Percentiles rank a stretch among this genome's conserved stretches.
Conservation (phyloP, 495 filamentous ascomycete genomes). For the Opeltia flavorubescens region DNA sequence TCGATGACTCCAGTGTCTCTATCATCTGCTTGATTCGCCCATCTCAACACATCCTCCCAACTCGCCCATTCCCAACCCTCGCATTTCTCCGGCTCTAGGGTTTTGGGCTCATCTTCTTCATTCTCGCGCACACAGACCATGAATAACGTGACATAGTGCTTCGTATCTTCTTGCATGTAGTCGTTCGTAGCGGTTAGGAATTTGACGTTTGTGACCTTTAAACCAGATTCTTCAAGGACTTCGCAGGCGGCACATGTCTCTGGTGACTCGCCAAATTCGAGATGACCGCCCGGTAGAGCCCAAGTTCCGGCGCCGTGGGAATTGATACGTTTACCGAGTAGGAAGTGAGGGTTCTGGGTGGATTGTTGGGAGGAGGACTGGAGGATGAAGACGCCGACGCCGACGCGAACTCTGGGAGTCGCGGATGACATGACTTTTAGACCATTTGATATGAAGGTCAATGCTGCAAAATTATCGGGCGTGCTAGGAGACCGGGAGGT, state of each 20-base stretch:
- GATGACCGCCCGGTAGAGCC: constrained; percentile 55
- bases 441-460: too few relatives aligned
- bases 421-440: background rate
- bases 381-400: constrained; percentile 15
- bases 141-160: constrained; percentile 57
- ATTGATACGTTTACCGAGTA: constrained; percentile 15
- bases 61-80: constrained; percentile 45
- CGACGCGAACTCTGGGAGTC: constrained; percentile 10
- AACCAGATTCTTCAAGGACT: constrained; percentile 51
- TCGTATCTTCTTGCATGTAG: constrained; percentile 33
- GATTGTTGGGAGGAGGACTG: constrained; percentile 3
- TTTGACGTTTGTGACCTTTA: constrained; percentile 31
- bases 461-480: too few relatives aligned
- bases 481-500: too few relatives aligned
- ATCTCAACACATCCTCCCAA: constrained; percentile 29
- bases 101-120: constrained; percentile 31
- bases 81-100: constrained; percentile 54
- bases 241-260: constrained; percentile 48
- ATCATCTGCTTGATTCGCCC: constrained; percentile 18
- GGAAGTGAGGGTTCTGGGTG: constrained; percentile 7
- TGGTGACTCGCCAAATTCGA: constrained; percentile 47
- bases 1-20: constrained; percentile 15
- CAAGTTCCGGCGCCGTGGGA: constrained; percentile 33
- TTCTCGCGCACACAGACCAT: constrained; percentile 31
- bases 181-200: constrained; percentile 46